These are phyloP conservation scores for Echinochloa phyllopogon DNA, from an alignment of 176 grass and related monocot species.

Conservation along the genomic window DNA sequence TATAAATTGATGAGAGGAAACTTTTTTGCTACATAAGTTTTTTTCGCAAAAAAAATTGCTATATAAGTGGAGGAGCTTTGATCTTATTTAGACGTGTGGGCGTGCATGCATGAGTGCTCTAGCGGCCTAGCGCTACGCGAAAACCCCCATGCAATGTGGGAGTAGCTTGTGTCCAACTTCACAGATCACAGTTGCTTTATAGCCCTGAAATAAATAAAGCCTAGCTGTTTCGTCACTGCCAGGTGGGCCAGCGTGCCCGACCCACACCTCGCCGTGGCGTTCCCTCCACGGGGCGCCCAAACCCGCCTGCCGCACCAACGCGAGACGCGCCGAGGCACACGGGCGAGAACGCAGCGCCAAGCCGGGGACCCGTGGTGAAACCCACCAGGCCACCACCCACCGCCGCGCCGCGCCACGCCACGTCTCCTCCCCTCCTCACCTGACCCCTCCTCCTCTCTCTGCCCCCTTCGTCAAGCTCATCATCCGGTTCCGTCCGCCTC, in stretches of 20 bases:
- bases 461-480: not conserved
- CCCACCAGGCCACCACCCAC: not conserved
- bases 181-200: too few species aligned
- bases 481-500: slow-evolving; percentile 16
- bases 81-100: too few species aligned
- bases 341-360: not conserved
- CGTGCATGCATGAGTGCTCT: too few species aligned
- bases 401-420: slow-evolving; percentile 1
- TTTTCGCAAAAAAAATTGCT: too few species aligned
- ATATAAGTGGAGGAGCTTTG: too few species aligned
- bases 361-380: slow-evolving; percentile 7
- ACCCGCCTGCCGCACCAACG: not conserved
- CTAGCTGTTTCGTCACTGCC: not conserved
- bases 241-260: not conserved
- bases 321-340: not conserved
- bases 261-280: not conserved
- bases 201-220: not conserved
- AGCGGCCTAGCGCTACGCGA: too few species aligned
- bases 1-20: not conserved
- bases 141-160: too few species aligned
- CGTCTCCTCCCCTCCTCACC: not conserved
- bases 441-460: not conserved
- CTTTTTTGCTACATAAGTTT: too few species aligned
- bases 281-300: not conserved
- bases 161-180: not conserved